These are phyloP conservation scores for Anthostomella pinea DNA, from an alignment of 2,329 filamentous ascomycete genomes.

Conservation along the genomic window DNA sequence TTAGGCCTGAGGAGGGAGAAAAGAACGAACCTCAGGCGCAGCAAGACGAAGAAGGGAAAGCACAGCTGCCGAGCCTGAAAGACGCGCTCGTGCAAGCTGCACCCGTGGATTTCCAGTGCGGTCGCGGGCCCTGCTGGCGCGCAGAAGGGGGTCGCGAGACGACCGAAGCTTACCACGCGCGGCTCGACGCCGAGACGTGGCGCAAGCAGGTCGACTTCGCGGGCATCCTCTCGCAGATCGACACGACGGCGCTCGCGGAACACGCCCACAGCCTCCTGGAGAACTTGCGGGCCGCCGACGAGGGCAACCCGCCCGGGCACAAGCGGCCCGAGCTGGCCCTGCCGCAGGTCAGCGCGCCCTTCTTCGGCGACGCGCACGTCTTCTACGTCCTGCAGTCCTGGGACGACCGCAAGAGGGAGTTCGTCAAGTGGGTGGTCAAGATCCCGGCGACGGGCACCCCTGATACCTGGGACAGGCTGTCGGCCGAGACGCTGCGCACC, in stretches of 20 bases:
- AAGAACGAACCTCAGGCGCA: constrained; percentile 2
- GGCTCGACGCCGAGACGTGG: neutral
- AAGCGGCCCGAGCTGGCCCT: constrained; percentile 6
- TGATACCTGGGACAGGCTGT: constrained; percentile 18
- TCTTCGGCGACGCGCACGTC: constrained; percentile 22
- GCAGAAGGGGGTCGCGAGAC: neutral
- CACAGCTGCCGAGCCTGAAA: neutral
- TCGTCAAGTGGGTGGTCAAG: constrained; percentile 24
- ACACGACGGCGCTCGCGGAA: constrained; percentile 15
- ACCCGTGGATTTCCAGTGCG: constrained; percentile 4
- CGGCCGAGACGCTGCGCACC: constrained; percentile 16
- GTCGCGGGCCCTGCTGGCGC: neutral
- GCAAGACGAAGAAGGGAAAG: neutral
- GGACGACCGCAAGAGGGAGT: neutral
- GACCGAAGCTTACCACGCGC: neutral
- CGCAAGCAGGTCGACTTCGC: constrained; percentile 14
- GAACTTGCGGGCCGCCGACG: constrained; percentile 3
- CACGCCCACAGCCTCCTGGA: constrained; percentile 16
- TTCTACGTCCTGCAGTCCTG: constrained; percentile 22
- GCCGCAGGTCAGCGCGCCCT: constrained; percentile 12
- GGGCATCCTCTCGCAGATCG: constrained; percentile 17
- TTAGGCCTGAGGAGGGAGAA: neutral
- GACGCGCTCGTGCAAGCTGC: constrained; percentile 5
- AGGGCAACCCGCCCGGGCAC: neutral
- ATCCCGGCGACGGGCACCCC: constrained; percentile 19